Percentiles rank a stretch among this genome's conserved stretches.
Conservation (phyloP, 2,329 filamentous ascomycete genomes). For the Fusarium sterilihyphosum region DNA sequence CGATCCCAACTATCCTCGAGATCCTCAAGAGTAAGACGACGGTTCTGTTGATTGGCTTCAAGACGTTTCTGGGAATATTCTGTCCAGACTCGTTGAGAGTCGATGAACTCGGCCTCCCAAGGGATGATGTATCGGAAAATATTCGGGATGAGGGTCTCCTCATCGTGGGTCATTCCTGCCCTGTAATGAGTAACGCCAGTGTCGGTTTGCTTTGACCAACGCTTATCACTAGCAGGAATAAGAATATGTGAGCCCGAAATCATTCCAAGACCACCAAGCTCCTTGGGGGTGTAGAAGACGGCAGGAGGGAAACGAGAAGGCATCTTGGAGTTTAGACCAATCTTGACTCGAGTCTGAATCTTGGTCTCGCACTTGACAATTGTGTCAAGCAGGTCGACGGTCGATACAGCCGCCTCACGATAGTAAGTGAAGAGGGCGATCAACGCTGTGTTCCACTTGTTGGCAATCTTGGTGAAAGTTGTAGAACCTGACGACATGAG, state of each 20-base stretch:
- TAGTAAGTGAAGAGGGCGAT: conserved; percentile 99
- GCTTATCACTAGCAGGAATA: conserved; percentile 96
- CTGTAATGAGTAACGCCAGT: conserved; percentile 97
- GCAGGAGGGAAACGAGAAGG: conserved; percentile 97
- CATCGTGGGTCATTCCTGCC: conserved; percentile 97
- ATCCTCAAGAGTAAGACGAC: conserved; percentile 92
- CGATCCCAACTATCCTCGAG: conserved; percentile 99
- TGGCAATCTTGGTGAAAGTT: conserved; percentile 99
- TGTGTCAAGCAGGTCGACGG: conserved; percentile 91
- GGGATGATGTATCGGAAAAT: conserved; percentile 99
- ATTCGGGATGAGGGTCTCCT: conserved; percentile 97
- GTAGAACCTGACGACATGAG: conserved; percentile 99
- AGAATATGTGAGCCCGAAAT: conserved; percentile 98
- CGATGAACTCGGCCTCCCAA: conserved; percentile 99
- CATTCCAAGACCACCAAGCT: conserved; percentile 96
- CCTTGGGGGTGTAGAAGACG: conserved; percentile 98
- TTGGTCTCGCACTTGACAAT: conserved; percentile 99
- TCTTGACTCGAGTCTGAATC: conserved; percentile 98
- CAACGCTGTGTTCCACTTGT: conserved; percentile 99
- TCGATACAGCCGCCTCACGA: conserved; percentile 95
- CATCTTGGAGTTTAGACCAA: conserved; percentile 99
- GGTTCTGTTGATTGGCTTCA: conserved; percentile 97
- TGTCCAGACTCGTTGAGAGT: conserved; percentile 98
- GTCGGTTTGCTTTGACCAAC: conserved; percentile 98
- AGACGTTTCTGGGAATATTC: conserved; percentile 98